Conservation (phyloP, 2,329 filamentous ascomycete genomes). For the Magnaporthales sp. region DNA sequence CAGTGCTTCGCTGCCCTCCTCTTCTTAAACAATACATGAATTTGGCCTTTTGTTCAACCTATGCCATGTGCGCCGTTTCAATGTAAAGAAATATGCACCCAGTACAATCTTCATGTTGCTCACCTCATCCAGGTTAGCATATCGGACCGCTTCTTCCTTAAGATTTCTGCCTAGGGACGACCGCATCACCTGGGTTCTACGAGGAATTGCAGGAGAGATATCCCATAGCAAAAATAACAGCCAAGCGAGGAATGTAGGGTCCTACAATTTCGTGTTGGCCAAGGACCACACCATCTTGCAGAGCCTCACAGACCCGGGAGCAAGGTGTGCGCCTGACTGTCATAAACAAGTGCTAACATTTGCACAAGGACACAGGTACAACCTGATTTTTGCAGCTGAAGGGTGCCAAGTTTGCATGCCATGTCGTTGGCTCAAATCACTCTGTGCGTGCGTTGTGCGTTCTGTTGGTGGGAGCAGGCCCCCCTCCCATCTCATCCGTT, state of each 20-base stretch:
- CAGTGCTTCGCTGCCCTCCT: neutral
- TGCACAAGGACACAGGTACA: neutral
- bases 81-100: no score
- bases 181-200: neutral
- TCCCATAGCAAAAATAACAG: neutral
- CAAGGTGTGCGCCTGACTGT: neutral
- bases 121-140: no score
- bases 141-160: no score
- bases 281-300: neutral
- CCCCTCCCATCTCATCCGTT: neutral
- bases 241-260: no score
- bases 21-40: neutral
- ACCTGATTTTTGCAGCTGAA: neutral
- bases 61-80: no score
- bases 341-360: neutral
- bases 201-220: neutral
- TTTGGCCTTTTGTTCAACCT: neutral
- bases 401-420: neutral
- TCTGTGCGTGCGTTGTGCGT: neutral
- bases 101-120: no score
- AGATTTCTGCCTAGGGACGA: neutral
- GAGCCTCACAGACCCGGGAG: neutral
- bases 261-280: neutral
- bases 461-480: neutral
- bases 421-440: neutral